Evolutionary conservation across 2,329 filamentous ascomycete genomes (phyloP), one percentile per base, ranked within the genome.

Genomic region (Alternaria longipes): DNA sequence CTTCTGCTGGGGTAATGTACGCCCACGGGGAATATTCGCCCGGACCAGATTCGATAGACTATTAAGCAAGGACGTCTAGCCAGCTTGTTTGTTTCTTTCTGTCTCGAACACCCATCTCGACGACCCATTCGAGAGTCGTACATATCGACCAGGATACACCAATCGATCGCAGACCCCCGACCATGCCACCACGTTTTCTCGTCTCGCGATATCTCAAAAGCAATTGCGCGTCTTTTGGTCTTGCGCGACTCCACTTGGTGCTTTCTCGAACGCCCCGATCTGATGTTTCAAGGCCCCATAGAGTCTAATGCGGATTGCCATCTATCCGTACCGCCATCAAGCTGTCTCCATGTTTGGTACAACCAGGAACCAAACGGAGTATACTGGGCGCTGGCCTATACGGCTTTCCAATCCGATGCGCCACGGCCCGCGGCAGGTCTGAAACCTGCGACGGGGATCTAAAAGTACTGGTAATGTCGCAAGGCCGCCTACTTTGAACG

Each of bases 341-440:
- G 52, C 34, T 56, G 24, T 41, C 42, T 34, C 34, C 44, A 22
- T 16, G n/a, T 38, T n/a, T 50, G 8, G 32, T n/a, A 20, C 24
- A 22, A 50, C 46, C 4, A 22, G 7, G 5, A 50, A 36, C 20
- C 46, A 24, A 12, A 36, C 20, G 20, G 46, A 50, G 46, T 24
- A 56, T 41, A 36, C 24, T 12, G 40, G 36, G 47, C 28, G 28
- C 55, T 26, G 40, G 8, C 36, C 47, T 22, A 38, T 8, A 12
- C 52, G 32, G 52, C 26, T 12, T 55, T 40, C 24, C 26, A n/a
- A 8, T 44, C 41, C 45, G 44, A 49, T 44, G 49, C 49, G 40
- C 55, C 36, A 56, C 59, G 56, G 52, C 26, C 54, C 55, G 59
- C 45, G 56, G 51, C 42, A 32, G 20, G 42, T 44, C 56, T 63